Evolutionary conservation across 257 asterid species (phyloP).

Genomic region (Nicotiana undulata): DNA sequence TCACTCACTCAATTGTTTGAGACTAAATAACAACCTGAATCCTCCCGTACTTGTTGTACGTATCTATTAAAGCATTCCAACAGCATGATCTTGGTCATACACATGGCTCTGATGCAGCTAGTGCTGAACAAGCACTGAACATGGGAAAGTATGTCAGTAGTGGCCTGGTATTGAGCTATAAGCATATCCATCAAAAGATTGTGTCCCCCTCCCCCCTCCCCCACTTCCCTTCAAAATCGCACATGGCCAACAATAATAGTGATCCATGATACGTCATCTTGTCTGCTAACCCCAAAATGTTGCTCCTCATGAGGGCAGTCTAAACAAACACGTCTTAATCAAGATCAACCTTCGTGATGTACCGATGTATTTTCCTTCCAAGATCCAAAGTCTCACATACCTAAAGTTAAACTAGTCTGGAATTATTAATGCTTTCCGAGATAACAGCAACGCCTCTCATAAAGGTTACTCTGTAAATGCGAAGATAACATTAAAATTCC

Average conservation of each 20-base stretch:
- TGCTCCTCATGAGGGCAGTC: constrained; percentile 52
- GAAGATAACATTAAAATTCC: constrained; percentile 83
- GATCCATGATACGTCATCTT: too few species aligned
- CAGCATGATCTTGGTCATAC: constrained; percentile 49
- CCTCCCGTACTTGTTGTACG: constrained; percentile 48
- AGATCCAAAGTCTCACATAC: constrained; percentile 54
- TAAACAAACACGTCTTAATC: constrained; percentile 48
- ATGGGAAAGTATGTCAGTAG: constrained; percentile 15
- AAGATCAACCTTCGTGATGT: constrained; percentile 49
- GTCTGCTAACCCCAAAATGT: too few species aligned
- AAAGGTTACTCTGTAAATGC: constrained; percentile 15
- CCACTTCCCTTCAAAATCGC: too few species aligned
- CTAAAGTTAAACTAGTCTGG: constrained; percentile 60
- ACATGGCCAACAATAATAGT: too few species aligned
- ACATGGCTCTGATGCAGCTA: constrained; percentile 65
- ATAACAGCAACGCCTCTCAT: too few species aligned
- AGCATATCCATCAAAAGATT: too few species aligned
- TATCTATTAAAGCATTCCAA: constrained; percentile 72
- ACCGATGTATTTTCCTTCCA: constrained; percentile 63
- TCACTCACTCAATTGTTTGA: constrained; percentile 40
- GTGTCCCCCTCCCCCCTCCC: too few species aligned
- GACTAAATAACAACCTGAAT: constrained; percentile 53
- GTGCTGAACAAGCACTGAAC: constrained; percentile 66
- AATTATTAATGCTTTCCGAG: too few species aligned
- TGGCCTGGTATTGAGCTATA: too few species aligned